Evolutionary conservation across 805 yeast genomes (phyloP), one percentile per base, ranked within the genome.

Genomic region (Ogataea trehaloabstinens): DNA sequence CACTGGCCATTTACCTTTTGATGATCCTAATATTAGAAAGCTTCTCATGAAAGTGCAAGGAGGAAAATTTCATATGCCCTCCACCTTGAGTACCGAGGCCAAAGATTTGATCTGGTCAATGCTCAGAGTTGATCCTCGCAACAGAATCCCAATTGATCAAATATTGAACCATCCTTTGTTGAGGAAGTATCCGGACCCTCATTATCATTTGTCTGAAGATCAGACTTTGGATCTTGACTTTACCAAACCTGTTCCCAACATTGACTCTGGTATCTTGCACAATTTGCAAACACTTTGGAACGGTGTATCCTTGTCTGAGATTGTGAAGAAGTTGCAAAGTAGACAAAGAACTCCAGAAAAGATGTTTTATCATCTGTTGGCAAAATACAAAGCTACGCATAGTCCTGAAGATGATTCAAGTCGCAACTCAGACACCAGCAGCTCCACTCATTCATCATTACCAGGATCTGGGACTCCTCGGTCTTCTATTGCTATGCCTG

Each of bases 1-100:
- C 41, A 83, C 91, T 2, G 95, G 95, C 3, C 80, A 85, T 64
- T 66, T 85, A 45, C 95, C 95, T 6, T 85, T 85, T 55, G 91
- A 85, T 58, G 93, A 85, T 61, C 87, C 84, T 45, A 82, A 82
- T 53, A 84, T 85, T 52, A 74, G 88, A 58, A 78, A 74, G 46
- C 60, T 85, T 41, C 61, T 85, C 37, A 56, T 83, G 41, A 85
- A 85, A 60, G 95, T 85, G 19, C 93, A 85, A 60, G 73, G 80
- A 22, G 95, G 95, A 28, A 70, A 66, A 37, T 85, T 74, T 55
- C 83, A 78, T 41, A 80, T 85, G 86, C 93, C 93, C 4, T 60
- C 63, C 6, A 76, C 73, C 36, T 56, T 85, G 31, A 74, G 84
- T 20, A 37, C 48, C 12, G 91, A 84, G 52, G 90, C 93, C 2